phyloP scores from a whole-genome alignment of 1,284 basidiomycete genomes.

The Ustilago bromivora region DNA sequence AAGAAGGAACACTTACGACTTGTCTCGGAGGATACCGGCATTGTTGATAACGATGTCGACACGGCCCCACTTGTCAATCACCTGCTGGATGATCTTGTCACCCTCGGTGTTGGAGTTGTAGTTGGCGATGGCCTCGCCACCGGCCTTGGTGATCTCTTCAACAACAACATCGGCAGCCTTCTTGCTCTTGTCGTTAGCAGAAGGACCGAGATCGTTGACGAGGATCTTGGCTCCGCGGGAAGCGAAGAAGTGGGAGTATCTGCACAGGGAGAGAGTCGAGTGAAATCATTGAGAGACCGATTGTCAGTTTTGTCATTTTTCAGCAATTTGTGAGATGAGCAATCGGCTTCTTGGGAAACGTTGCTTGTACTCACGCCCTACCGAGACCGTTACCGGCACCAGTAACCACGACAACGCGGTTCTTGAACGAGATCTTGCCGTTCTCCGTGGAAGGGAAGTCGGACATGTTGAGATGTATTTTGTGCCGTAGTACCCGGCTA shows the following conservation, averaged over 20 bases:
- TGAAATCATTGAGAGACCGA: neutral
- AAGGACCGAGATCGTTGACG: constrained; percentile 67
- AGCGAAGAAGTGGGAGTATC: constrained; percentile 91
- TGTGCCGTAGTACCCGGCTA: constrained; percentile 23
- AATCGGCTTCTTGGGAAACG: neutral
- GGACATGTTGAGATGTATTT: constrained; percentile 51
- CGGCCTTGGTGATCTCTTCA: constrained; percentile 80
- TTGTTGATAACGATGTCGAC: constrained; percentile 81
- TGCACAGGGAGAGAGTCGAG: constrained; percentile 65
- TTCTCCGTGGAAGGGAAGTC: constrained; percentile 66
- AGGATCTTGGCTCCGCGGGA: constrained; percentile 87
- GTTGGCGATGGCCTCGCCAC: constrained; percentile 79
- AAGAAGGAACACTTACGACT: constrained; percentile 38
- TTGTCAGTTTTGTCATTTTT: neutral
- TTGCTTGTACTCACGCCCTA: constrained; percentile 77
- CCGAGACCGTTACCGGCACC: constrained; percentile 96
- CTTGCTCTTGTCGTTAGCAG: constrained; percentile 89
- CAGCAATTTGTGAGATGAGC: neutral
- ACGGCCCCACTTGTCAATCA: constrained; percentile 88
- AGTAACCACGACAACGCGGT: constrained; percentile 91
- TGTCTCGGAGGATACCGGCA: constrained; percentile 88
- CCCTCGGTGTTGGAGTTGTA: constrained; percentile 91
- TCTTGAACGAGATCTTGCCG: constrained; percentile 77
- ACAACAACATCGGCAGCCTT: constrained; percentile 92
- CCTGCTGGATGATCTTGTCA: constrained; percentile 85